Percentiles rank a stretch among this genome's conserved stretches.
phyloP scores from a whole-genome alignment of 495 filamentous ascomycete genomes.

The Lentithecium fluviatile region DNA sequence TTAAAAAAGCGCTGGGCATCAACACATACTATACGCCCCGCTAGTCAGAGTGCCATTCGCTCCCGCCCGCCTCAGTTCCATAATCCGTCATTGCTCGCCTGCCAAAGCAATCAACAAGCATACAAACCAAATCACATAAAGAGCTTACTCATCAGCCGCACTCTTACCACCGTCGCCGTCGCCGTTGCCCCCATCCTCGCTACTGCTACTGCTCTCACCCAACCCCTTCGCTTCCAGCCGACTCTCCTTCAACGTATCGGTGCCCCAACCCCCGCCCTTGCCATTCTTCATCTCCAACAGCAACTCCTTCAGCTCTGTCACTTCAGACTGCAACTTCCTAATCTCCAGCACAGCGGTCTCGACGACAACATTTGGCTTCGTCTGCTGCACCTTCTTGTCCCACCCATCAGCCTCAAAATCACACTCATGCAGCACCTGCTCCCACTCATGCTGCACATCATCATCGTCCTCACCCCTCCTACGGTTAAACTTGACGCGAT shows the following conservation, averaged over 20 bases:
- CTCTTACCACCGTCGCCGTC: too few species aligned
- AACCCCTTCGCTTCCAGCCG: conserved; percentile 2
- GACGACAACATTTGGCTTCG: conserved; percentile 72
- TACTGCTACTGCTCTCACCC: conserved; percentile 27
- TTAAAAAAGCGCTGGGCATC: not conserved
- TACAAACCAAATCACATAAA: not conserved
- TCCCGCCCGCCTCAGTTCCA: not conserved
- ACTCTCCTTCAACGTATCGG: conserved; percentile 25
- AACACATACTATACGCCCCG: not conserved
- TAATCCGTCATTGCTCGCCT: not conserved
- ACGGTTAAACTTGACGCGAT: conserved; percentile 67
- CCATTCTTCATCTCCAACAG: conserved; percentile 47
- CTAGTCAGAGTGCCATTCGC: not conserved
- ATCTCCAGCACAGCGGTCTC: conserved; percentile 70
- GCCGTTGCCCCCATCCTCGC: too few species aligned
- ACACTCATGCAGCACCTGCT: conserved; percentile 68
- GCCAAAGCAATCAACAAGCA: not conserved
- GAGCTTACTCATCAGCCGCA: not conserved
- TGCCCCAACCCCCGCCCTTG: conserved; percentile 24
- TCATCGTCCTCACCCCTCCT: conserved; percentile 84
- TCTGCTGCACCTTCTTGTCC: conserved; percentile 69
- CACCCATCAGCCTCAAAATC: conserved; percentile 81
- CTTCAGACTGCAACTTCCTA: conserved; percentile 63
- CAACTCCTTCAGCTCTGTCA: conserved; percentile 64
- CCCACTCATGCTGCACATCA: conserved; percentile 87